phyloP scores from a whole-genome alignment of 352 stramenopile species.

The Phytopythium helicoides region DNA sequence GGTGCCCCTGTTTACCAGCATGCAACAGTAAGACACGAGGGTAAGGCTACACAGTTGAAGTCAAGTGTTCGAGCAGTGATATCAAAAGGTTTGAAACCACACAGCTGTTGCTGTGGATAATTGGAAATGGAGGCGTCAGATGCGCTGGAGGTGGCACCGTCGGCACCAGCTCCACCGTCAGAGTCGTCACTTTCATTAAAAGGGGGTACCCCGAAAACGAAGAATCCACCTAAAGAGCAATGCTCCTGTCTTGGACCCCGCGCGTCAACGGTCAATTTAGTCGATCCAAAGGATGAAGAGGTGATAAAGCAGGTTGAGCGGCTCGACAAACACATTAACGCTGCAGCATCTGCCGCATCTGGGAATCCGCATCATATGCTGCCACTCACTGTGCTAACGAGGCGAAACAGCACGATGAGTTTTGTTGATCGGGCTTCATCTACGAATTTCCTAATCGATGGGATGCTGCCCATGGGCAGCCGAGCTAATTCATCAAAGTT shows the following conservation, averaged over 20 bases:
- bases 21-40: too few relatives aligned
- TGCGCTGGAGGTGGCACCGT: background rate
- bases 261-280: constrained; percentile 2
- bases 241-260: background rate
- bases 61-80: too few relatives aligned
- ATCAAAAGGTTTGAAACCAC: too few relatives aligned
- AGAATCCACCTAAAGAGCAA: background rate
- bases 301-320: constrained; percentile 38
- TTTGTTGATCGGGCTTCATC: background rate
- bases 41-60: too few relatives aligned
- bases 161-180: background rate
- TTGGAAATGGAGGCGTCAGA: background rate
- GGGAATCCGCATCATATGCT: background rate
- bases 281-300: constrained; percentile 16
- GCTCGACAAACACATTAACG: constrained; percentile 42
- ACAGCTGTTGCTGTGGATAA: too few relatives aligned
- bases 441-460: background rate
- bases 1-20: too few relatives aligned
- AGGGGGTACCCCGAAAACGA: too few relatives aligned
- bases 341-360: constrained; percentile 10
- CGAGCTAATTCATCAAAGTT: background rate
- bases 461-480: background rate
- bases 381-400: background rate
- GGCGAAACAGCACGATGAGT: background rate
- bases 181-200: background rate